A percentile compares a stretch with the other conserved stretches of the same genome.
These are phyloP conservation scores for Cutaneotrichosporon mucoides DNA, from an alignment of 1,284 basidiomycete species.

Conservation along the genomic window DNA sequence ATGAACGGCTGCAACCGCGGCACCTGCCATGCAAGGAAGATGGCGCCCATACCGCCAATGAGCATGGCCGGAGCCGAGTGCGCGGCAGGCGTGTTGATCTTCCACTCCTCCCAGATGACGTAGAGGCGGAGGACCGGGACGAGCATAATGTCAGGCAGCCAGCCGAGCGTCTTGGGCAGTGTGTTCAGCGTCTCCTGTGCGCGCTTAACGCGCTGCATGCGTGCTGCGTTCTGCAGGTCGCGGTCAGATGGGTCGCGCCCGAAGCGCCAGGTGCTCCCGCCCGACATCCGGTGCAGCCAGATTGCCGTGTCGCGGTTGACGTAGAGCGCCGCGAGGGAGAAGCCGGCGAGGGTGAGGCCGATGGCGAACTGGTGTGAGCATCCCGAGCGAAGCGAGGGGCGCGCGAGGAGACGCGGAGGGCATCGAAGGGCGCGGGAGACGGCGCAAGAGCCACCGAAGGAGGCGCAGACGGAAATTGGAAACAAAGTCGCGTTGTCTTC, in stretches of 20 bases:
- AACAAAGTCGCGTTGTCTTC: too few species aligned
- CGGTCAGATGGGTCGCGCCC: conserved; percentile 32
- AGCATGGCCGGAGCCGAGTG: conserved; percentile 33
- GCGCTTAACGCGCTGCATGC: conserved; percentile 35
- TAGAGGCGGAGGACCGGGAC: conserved; percentile 42
- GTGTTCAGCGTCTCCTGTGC: conserved; percentile 28
- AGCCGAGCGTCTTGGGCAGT: conserved; percentile 32
- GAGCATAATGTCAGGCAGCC: conserved; percentile 34
- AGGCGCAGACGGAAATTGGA: too few species aligned
- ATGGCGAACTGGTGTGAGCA: conserved; percentile 36
- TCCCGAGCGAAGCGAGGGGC: neutral
- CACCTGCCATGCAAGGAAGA: conserved; percentile 72
- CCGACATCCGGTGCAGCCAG: conserved; percentile 38
- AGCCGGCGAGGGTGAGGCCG: conserved; percentile 34
- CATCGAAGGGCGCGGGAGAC: too few species aligned
- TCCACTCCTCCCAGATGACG: conserved; percentile 38
- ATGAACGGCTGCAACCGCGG: conserved; percentile 51
- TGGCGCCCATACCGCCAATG: conserved; percentile 56
- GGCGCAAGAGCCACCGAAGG: too few species aligned
- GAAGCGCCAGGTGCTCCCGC: conserved; percentile 31
- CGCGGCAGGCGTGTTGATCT: conserved; percentile 37
- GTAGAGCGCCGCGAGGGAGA: conserved; percentile 32
- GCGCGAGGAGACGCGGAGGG: too few species aligned
- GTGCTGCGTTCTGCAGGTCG: conserved; percentile 40
- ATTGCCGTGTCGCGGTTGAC: conserved; percentile 42